These are phyloP conservation scores for Colletotrichum sojae DNA, from an alignment of 2,329 filamentous ascomycete species.

Conservation along the genomic window DNA sequence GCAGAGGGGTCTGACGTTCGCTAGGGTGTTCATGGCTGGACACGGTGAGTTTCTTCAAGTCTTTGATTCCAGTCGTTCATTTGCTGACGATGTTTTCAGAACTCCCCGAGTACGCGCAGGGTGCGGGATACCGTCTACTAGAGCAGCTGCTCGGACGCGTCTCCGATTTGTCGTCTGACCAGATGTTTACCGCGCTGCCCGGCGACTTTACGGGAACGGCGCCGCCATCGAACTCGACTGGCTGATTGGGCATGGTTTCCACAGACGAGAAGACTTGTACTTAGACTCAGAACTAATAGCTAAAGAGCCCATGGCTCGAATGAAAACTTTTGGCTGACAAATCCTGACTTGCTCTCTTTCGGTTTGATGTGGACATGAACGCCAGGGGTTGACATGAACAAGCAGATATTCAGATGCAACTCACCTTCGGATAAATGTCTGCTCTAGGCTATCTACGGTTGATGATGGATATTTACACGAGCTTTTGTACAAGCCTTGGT, in stretches of 20 bases:
- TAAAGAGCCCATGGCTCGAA: no score
- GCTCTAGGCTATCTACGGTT: no score
- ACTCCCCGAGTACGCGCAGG: slow-evolving; percentile 19
- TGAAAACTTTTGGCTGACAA: no score
- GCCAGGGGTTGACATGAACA: no score
- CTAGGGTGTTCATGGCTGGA: slow-evolving; percentile 16
- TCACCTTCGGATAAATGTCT: no score
- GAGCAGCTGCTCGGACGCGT: slow-evolving; percentile 29
- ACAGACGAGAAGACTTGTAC: no score
- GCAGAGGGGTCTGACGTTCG: slow-evolving; percentile 26
- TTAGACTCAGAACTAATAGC: no score
- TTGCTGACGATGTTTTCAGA: neutral
- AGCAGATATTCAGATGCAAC: no score
- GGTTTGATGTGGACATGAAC: no score
- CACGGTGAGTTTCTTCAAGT: slow-evolving; percentile 1
- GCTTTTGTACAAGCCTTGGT: no score
- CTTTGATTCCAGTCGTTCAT: accelerated
- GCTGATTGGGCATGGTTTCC: neutral
- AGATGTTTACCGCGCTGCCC: slow-evolving; percentile 23
- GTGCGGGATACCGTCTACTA: slow-evolving; percentile 14
- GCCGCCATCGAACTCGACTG: neutral
- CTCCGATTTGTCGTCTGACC: slow-evolving; percentile 8
- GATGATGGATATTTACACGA: no score
- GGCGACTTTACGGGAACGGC: slow-evolving; percentile 13
- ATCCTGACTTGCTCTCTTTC: no score